phyloP scores from a whole-genome alignment of 768 basidiomycete genomes.

The Naganishia vishniacii region DNA sequence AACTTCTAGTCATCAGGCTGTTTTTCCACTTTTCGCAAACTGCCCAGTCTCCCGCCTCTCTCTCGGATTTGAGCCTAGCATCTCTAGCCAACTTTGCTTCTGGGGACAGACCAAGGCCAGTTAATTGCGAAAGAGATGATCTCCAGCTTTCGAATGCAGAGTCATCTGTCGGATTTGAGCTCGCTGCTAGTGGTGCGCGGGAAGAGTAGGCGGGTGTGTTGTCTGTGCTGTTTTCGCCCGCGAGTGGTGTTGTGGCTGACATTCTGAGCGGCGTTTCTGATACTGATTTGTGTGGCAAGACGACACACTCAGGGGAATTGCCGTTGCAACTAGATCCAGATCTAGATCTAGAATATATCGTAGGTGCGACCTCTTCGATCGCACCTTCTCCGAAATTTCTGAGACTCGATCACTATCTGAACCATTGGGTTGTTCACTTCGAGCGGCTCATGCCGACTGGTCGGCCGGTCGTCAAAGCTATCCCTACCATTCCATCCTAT shows the following conservation, averaged over 20 bases:
- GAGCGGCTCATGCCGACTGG: too few species aligned
- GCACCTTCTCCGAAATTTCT: conserved; percentile 5
- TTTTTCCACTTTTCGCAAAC: conserved; percentile 66
- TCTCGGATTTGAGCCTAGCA: conserved; percentile 44
- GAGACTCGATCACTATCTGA: too few species aligned
- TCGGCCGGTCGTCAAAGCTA: too few species aligned
- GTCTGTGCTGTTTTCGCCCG: not conserved
- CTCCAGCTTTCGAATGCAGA: conserved; percentile 57
- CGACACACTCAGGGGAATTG: too few species aligned
- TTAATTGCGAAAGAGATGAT: conserved; percentile 53
- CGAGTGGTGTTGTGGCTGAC: not conserved
- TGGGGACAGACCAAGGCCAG: conserved; percentile 55
- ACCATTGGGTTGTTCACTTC: not conserved
- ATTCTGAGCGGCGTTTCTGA: not conserved
- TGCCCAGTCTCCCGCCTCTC: conserved; percentile 50
- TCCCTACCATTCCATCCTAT: too few species aligned
- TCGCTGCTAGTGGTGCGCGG: not conserved
- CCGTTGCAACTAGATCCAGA: too few species aligned
- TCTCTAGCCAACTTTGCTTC: conserved; percentile 50
- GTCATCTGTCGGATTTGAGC: not conserved
- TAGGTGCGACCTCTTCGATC: not conserved
- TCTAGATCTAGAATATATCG: too few species aligned
- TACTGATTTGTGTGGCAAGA: too few species aligned
- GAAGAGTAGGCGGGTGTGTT: not conserved
- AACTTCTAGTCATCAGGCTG: conserved; percentile 66